Evolutionary conservation across 1,284 basidiomycete species (phyloP).

Genomic region (Cryptococcus floricola): DNA sequence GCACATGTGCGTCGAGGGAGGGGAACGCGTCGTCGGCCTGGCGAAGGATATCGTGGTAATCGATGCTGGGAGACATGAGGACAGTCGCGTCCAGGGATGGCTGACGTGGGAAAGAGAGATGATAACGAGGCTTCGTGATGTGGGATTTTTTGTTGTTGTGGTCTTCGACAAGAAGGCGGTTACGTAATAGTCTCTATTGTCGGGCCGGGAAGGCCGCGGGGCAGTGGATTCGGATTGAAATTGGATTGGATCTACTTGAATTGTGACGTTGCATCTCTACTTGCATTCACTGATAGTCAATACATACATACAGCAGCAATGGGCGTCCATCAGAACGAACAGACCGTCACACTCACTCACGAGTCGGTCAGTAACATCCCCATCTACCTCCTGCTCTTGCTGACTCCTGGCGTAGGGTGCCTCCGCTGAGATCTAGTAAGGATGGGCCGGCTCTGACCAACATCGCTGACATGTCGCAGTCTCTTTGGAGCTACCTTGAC

Average conservation of each 20-base stretch:
- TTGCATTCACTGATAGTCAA: neutral
- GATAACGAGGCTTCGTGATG: constrained; percentile 1
- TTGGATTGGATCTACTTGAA: no score
- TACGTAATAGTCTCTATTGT: neutral
- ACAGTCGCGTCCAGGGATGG: constrained; percentile 5
- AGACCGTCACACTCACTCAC: constrained; percentile 38
- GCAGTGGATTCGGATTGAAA: neutral
- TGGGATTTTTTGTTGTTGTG: neutral
- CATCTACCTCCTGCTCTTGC: neutral
- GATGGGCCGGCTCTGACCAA: neutral
- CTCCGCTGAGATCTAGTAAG: constrained; percentile 59
- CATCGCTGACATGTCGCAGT: constrained; percentile 21
- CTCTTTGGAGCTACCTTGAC: constrained; percentile 71
- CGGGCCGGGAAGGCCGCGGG: neutral
- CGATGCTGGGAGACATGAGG: constrained; percentile 5
- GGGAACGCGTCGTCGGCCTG: constrained; percentile 11
- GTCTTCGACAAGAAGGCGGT: neutral
- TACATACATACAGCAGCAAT: constrained; percentile 18
- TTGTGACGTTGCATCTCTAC: neutral
- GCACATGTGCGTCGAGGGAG: neutral
- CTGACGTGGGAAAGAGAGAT: constrained; percentile 7
- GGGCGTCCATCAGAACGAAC: constrained; percentile 43
- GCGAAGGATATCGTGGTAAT: constrained; percentile 11
- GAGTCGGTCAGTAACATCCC: constrained; percentile 27
- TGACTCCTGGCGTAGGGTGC: constrained; percentile 57